Percentiles rank a stretch among this genome's conserved stretches.
These are phyloP conservation scores for Ogataea haglerorum DNA, from an alignment of 805 yeast genomes.

Conservation along the genomic window DNA sequence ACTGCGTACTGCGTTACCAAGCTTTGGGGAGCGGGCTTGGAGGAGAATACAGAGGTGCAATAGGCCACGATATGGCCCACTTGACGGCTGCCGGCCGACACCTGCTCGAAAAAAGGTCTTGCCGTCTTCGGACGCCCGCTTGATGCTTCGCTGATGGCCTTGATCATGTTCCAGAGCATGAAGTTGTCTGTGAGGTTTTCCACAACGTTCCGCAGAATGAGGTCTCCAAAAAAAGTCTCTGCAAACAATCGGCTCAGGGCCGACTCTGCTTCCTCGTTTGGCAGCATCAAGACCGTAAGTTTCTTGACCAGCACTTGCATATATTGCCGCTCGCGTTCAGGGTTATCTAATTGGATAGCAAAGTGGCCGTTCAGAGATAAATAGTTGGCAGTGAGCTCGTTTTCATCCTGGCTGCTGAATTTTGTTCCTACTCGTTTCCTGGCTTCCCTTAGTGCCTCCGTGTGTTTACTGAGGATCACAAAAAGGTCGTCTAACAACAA, in stretches of 20 bases:
- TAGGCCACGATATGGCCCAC: slow-evolving; percentile 29
- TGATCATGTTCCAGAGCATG: slow-evolving; percentile 45
- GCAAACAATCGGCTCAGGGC: slow-evolving; percentile 37
- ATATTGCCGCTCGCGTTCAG: slow-evolving; percentile 32
- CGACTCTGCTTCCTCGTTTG: slow-evolving; percentile 40
- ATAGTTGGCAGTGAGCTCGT: slow-evolving; percentile 17
- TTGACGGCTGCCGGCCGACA: slow-evolving; percentile 14
- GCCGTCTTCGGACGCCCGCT: background rate
- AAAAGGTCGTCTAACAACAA: slow-evolving; percentile 46
- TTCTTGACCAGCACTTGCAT: slow-evolving; percentile 34
- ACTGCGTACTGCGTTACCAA: slow-evolving; percentile 18
- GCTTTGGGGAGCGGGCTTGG: slow-evolving; percentile 11
- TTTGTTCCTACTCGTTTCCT: slow-evolving; percentile 15
- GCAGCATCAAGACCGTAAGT: slow-evolving; percentile 36
- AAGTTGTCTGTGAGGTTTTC: slow-evolving; percentile 50
- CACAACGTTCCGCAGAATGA: slow-evolving; percentile 39
- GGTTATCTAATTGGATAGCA: slow-evolving; percentile 16
- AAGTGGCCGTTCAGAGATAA: slow-evolving; percentile 22
- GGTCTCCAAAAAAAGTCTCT: slow-evolving; percentile 39
- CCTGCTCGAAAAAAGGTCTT: slow-evolving; percentile 9
- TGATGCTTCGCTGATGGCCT: slow-evolving; percentile 16
- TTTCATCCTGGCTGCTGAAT: slow-evolving; percentile 6
- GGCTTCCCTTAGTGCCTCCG: slow-evolving; percentile 12
- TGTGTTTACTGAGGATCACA: slow-evolving; percentile 33
- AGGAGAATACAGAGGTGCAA: slow-evolving; percentile 27